A percentile compares a stretch with the other conserved stretches of the same genome.
Conservation (phyloP, 345 rosid species). For the Atalantia buxifolia region DNA sequence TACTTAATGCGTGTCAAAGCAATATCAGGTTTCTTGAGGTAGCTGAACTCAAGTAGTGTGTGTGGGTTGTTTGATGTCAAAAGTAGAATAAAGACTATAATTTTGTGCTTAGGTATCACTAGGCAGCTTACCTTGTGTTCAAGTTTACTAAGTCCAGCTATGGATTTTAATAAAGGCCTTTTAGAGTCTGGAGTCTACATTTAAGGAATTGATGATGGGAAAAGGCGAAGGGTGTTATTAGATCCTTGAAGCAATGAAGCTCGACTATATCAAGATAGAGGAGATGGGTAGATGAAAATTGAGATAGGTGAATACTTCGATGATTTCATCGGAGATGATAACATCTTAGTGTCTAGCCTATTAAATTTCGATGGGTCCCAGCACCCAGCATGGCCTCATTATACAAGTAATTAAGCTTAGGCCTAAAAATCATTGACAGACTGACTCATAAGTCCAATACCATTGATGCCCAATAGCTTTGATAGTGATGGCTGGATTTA, state of each 20-base stretch:
- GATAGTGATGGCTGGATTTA: too few species aligned
- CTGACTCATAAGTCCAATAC: neutral
- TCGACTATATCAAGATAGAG: slow-evolving; percentile 11
- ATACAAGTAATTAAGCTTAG: slow-evolving; percentile 39
- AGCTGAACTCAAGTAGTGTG: too few species aligned
- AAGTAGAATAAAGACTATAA: slow-evolving; percentile 15
- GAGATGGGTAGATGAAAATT: slow-evolving; percentile 43
- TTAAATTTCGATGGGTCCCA: neutral
- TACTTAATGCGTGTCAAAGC: neutral
- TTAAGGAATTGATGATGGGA: neutral
- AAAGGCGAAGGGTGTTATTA: neutral
- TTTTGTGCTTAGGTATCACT: slow-evolving; percentile 15
- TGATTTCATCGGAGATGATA: slow-evolving; percentile 34
- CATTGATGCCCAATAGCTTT: too few species aligned
- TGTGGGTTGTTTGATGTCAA: slow-evolving; percentile 12
- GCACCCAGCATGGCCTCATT: slow-evolving; percentile 24
- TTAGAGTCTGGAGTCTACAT: too few species aligned
- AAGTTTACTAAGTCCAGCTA: too few species aligned
- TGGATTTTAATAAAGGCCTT: too few species aligned
- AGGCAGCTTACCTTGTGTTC: slow-evolving; percentile 22
- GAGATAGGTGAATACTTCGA: slow-evolving; percentile 38
- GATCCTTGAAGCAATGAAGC: neutral
- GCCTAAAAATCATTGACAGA: slow-evolving; percentile 16
- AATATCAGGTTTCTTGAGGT: slow-evolving; percentile 15
- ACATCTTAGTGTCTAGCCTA: slow-evolving; percentile 16